A percentile compares a stretch with the other conserved stretches of the same genome.
Evolutionary conservation across 2,329 filamentous ascomycete species (phyloP).

Genomic region (Endoconidiophora laricicola): DNA sequence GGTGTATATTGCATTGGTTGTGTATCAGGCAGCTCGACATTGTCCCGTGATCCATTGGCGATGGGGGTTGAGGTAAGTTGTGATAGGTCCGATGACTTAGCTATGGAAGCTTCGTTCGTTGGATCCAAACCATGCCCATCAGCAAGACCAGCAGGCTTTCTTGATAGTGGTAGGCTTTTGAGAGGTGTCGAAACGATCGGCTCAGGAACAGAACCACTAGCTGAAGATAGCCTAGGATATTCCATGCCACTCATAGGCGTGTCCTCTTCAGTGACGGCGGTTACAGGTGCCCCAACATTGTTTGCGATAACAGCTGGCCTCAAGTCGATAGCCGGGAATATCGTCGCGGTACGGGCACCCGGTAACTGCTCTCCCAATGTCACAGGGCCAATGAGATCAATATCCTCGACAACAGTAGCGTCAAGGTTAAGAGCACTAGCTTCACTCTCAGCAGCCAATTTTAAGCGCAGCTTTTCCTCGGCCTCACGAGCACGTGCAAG

Average conservation of each 20-base stretch:
- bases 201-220: not conserved
- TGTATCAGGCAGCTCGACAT: slow-evolving; percentile 13
- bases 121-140: slow-evolving; percentile 41
- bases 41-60: slow-evolving; percentile 16
- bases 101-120: slow-evolving; percentile 79
- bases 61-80: slow-evolving; percentile 11
- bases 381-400: slow-evolving; percentile 38
- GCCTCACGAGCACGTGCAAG: slow-evolving; percentile 43
- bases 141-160: slow-evolving; percentile 41
- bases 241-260: slow-evolving; percentile 44
- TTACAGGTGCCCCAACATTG: slow-evolving; percentile 33
- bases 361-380: slow-evolving; percentile 49
- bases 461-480: slow-evolving; percentile 46
- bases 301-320: slow-evolving; percentile 43
- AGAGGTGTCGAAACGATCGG: slow-evolving; percentile 11
- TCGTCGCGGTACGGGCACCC: slow-evolving; percentile 32
- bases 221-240: slow-evolving; percentile 24
- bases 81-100: slow-evolving; percentile 69
- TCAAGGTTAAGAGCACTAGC: not conserved
- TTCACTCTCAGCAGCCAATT: slow-evolving; percentile 21
- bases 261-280: slow-evolving; percentile 32
- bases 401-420: slow-evolving; percentile 22
- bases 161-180: slow-evolving; percentile 44
- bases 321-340: slow-evolving; percentile 32
- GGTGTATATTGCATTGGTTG: slow-evolving; percentile 19